Base-by-base conservation (phyloP, 345 rosid genomes). In the Citrus glauca region DNA sequence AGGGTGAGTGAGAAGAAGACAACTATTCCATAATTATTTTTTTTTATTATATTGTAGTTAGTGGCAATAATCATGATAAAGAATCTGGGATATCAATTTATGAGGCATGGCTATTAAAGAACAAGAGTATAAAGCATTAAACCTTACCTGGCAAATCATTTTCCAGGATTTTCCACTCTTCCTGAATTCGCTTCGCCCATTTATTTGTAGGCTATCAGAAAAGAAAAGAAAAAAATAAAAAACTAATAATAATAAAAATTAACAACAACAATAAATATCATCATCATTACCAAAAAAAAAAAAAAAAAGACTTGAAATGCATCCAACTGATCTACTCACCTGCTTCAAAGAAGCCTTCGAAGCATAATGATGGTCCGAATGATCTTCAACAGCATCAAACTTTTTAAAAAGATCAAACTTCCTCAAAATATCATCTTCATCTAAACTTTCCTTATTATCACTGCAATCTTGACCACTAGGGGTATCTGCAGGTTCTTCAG, bases 101-200 rank as follows among this genome's bases (percentile, higher is more conserved):
- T 60, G 33, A 14, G 24, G 4, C 33, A 42, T 22, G 9, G 4
- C 48, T 40, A 40, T 25, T 33, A 77, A 40, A 72, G 6, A 53
- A 53, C 30, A 35, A 77, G 25, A 60, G 22, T 8, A 9, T 24
- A 66, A 40, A 78, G 64, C 62, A 57, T 55, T 38, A 33, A 73
- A 60, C 79, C 76, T 48, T 65, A 92, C 99, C 98, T 59, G 99
- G 98, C 89, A 95, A 88, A 85, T 93, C 96, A 72, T 92, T 88
- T 85, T 90, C 93, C 72, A 93, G 89, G 68, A 87, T 91, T 85
- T 48, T 89, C 99, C 99, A 95, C 83, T 95, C 99, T 9, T 92
- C 96, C 83, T 88, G 94, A 78, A 93, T 91, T 85, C 83, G 92
- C 84, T 86, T 92, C 9, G 81, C 87, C 98, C 97, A 95, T 4